phyloP scores from a whole-genome alignment of 2,329 filamentous ascomycete genomes.

The Pseudogymnoascus sp. region DNA sequence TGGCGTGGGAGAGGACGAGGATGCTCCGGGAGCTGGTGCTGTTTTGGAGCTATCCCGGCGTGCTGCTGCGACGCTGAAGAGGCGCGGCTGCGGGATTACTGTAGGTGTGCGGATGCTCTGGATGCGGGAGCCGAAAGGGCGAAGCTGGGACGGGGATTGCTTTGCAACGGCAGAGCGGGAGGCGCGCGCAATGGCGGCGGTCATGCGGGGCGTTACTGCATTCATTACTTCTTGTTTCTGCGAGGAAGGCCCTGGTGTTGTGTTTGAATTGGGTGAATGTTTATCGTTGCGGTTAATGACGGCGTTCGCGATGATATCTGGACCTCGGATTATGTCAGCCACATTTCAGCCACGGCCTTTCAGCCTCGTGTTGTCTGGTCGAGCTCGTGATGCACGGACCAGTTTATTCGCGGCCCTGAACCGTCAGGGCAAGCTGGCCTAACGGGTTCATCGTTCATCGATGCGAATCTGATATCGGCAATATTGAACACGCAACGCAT shows the following conservation, averaged over 20 bases:
- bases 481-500: not conserved
- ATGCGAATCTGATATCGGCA: not conserved
- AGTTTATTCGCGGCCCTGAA: not conserved
- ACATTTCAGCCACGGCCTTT: not conserved
- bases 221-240: not conserved
- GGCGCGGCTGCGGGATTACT: not conserved
- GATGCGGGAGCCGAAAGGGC: not conserved
- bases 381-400: not conserved
- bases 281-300: not conserved
- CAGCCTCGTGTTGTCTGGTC: not conserved
- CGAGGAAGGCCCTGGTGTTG: not conserved
- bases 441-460: not conserved
- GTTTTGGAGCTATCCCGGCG: not conserved
- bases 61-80: not conserved
- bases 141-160: not conserved
- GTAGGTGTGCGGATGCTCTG: not conserved
- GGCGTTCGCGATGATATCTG: not conserved
- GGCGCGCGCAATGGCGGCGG: not conserved
- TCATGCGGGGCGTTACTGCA: not conserved
- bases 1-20: not conserved
- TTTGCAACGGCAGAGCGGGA: not conserved
- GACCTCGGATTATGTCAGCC: slow-evolving; percentile 4
- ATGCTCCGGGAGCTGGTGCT: not conserved
- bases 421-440: not conserved
- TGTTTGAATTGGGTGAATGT: not conserved